These are phyloP conservation scores for Nigrograna mackinnonii DNA, from an alignment of 2,329 filamentous ascomycete species.

Conservation along the genomic window DNA sequence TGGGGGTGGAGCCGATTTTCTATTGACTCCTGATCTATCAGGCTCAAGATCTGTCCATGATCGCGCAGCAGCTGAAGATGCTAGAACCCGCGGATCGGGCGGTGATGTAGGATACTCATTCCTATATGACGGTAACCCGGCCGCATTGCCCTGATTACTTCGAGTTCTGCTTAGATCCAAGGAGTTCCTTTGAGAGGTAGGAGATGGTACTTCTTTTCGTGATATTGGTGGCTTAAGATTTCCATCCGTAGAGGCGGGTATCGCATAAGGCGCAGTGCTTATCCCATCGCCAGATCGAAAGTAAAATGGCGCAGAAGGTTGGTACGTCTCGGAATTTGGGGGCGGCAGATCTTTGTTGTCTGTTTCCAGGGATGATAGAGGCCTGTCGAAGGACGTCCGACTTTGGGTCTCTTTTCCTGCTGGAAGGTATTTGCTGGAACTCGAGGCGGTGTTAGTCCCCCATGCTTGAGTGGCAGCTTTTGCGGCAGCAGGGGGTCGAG, in stretches of 20 bases:
- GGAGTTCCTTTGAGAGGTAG: conserved; percentile 6
- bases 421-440: conserved; percentile 16
- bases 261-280: conserved; percentile 15
- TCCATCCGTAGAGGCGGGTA: conserved; percentile 19
- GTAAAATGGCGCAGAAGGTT: conserved; percentile 23
- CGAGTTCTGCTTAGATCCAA: conserved; percentile 9
- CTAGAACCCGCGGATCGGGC: conserved; percentile 23
- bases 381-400: conserved; percentile 33
- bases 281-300: conserved; percentile 24
- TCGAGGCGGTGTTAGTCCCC: conserved; percentile 40
- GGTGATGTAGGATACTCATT: conserved; percentile 50
- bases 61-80: conserved; percentile 34
- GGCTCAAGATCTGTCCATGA: conserved; percentile 28
- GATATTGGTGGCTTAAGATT: conserved; percentile 8
- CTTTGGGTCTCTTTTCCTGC: conserved; percentile 19
- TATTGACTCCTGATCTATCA: conserved; percentile 15
- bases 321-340: conserved; percentile 9
- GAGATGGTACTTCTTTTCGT: conserved; percentile 18
- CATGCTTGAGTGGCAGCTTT: conserved; percentile 68
- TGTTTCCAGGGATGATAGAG: conserved; percentile 11
- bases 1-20: background rate
- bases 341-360: conserved; percentile 11
- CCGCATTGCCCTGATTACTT: conserved; percentile 9
- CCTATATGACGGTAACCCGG: conserved; percentile 47
- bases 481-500: conserved; percentile 59